These are phyloP conservation scores for Cardamine occulta DNA, from an alignment of 345 rosid species.

Conservation along the genomic window DNA sequence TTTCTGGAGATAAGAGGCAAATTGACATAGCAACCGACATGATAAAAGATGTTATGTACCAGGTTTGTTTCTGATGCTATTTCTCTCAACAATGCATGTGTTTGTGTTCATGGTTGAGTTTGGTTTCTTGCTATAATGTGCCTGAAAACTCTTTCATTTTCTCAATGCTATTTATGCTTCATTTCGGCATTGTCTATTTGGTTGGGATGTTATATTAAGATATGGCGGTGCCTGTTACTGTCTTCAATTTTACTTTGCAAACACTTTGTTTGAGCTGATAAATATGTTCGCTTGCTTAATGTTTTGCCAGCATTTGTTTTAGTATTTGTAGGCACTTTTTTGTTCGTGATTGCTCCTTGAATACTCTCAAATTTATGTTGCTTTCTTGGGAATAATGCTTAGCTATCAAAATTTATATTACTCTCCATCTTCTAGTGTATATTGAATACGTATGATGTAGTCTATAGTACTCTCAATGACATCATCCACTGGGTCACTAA, in stretches of 20 bases:
- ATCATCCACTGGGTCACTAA: not conserved
- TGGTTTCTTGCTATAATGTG: not conserved
- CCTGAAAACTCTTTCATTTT: not conserved
- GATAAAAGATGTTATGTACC: conserved; percentile 85
- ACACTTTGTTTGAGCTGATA: conserved; percentile 11
- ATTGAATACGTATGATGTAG: not conserved
- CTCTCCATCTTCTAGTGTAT: not conserved
- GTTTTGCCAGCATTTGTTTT: not conserved
- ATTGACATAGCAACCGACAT: conserved; percentile 78
- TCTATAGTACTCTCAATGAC: not conserved
- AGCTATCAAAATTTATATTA: too few relatives aligned
- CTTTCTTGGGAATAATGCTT: too few relatives aligned
- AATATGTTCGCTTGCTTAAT: not conserved
- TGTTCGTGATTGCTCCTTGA: not conserved
- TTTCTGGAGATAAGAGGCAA: conserved; percentile 79
- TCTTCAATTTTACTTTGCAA: not conserved
- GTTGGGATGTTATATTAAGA: conserved; percentile 11
- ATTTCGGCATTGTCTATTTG: not conserved
- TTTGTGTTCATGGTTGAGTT: conserved; percentile 1
- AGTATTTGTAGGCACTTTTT: not conserved
- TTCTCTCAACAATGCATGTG: conserved; percentile 12
- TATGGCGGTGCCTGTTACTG: not conserved
- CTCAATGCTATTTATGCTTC: not conserved
- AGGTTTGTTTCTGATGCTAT: conserved; percentile 57
- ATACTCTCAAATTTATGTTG: not conserved